These are phyloP conservation scores for Spergularia bocconei DNA, from an alignment of 148 eudicot species.

Conservation along the genomic window DNA sequence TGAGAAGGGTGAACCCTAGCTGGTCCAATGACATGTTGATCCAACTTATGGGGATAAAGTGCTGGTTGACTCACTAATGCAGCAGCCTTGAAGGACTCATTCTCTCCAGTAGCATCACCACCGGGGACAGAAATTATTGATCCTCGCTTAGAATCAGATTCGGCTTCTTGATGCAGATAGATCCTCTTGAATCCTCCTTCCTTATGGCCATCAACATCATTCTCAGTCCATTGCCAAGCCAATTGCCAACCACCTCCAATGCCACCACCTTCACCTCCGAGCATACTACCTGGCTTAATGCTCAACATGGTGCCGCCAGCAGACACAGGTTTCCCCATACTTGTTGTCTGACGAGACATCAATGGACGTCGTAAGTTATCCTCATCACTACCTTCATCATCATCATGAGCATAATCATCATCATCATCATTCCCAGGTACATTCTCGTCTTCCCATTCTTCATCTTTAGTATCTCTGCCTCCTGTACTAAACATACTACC, in stretches of 20 bases:
- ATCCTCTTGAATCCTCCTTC: constrained; percentile 57
- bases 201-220: constrained; percentile 41
- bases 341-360: constrained; percentile 50
- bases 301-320: constrained; percentile 45
- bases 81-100: constrained; percentile 46
- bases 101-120: constrained; percentile 38
- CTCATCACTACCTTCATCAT: constrained; percentile 31
- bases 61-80: constrained; percentile 64
- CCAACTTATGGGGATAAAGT: constrained; percentile 46
- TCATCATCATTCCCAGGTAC: constrained; percentile 33
- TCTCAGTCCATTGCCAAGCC: constrained; percentile 60
- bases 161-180: constrained; percentile 50
- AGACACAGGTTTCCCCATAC: constrained; percentile 43
- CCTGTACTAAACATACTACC: constrained; percentile 67
- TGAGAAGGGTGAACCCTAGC: constrained; percentile 53
- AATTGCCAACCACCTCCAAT: constrained; percentile 76
- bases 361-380: constrained; percentile 44
- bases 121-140: constrained; percentile 47
- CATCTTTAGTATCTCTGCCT: constrained; percentile 46
- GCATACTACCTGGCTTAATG: constrained; percentile 37
- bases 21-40: constrained; percentile 49
- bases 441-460: constrained; percentile 65
- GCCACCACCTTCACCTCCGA: constrained; percentile 37
- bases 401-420: constrained; percentile 34
- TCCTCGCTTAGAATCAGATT: constrained; percentile 37